phyloP scores from a whole-genome alignment of 208 protist species.

The Crithidia bombi region DNA sequence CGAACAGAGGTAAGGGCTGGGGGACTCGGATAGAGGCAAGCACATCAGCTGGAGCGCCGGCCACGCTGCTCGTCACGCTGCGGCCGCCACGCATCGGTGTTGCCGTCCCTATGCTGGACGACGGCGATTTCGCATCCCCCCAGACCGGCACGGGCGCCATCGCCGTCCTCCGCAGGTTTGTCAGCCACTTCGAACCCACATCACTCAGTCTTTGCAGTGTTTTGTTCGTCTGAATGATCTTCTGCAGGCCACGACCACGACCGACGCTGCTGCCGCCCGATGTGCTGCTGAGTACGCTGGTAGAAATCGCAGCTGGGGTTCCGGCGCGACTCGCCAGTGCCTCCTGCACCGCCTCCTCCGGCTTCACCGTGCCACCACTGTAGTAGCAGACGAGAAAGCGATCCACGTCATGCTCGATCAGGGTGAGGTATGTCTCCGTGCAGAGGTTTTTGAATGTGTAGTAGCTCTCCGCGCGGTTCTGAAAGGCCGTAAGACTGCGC shows the following conservation, averaged over 20 bases:
- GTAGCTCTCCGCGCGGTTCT: slow-evolving; percentile 51
- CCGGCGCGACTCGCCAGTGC: slow-evolving; percentile 17
- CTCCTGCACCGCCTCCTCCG: slow-evolving; percentile 29
- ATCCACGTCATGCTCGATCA: slow-evolving; percentile 67
- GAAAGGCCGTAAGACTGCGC: slow-evolving; percentile 46
- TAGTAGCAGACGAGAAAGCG: slow-evolving; percentile 55
- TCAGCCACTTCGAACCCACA: slow-evolving; percentile 34
- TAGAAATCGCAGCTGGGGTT: not conserved
- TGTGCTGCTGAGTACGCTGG: slow-evolving; percentile 1
- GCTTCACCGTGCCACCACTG: slow-evolving; percentile 24
- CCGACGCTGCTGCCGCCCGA: not conserved
- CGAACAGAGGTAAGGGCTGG: not conserved
- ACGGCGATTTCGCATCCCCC: slow-evolving; percentile 5
- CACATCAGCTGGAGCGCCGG: not conserved
- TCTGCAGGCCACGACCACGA: slow-evolving; percentile 23
- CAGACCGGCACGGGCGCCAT: slow-evolving; percentile 12
- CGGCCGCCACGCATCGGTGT: not conserved
- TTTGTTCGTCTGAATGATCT: slow-evolving; percentile 26
- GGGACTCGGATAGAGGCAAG: not conserved
- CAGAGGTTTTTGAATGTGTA: slow-evolving; percentile 43
- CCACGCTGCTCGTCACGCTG: not conserved
- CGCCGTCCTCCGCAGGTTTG: slow-evolving; percentile 16
- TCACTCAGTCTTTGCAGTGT: slow-evolving; percentile 26
- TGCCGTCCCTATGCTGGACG: not conserved
- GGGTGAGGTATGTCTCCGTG: slow-evolving; percentile 65